Evolutionary conservation across 2,329 filamentous ascomycete species (phyloP).

Genomic region (Bipolaris bicolor): DNA sequence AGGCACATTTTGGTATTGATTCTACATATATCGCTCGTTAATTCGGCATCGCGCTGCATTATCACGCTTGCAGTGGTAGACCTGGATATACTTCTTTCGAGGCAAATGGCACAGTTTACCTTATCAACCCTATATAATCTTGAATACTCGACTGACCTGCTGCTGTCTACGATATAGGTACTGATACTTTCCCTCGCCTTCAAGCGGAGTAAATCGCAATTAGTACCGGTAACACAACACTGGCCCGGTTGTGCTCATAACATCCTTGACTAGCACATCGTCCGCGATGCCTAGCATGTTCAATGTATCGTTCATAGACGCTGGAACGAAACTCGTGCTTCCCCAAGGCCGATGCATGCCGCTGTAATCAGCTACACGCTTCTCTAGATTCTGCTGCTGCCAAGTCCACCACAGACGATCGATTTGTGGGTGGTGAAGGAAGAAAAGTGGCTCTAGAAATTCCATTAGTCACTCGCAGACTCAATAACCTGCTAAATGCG

Average conservation of each 20-base stretch:
- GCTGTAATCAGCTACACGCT: not conserved
- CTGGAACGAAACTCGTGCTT: not conserved
- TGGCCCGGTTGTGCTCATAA: not conserved
- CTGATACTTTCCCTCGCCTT: not conserved
- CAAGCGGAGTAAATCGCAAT: not conserved
- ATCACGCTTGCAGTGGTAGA: too few relatives aligned
- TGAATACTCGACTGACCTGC: not conserved
- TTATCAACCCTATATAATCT: not conserved
- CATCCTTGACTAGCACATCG: not conserved
- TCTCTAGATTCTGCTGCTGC: constrained; percentile 21
- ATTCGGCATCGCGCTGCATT: too few relatives aligned
- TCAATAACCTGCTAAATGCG: not conserved
- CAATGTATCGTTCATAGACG: not conserved
- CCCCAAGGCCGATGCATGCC: not conserved
- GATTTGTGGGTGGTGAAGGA: constrained; percentile 40
- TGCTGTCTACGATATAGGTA: not conserved
- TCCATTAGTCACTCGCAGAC: not conserved
- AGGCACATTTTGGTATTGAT: constrained; percentile 27
- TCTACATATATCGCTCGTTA: constrained; percentile 17
- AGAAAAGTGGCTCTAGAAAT: constrained; percentile 34
- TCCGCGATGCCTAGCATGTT: not conserved
- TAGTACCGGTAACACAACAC: not conserved
- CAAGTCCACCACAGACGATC: constrained; percentile 41
- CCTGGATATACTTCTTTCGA: too few relatives aligned
- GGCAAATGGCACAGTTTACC: too few relatives aligned